Percentiles rank a stretch among this genome's conserved stretches.
These are phyloP conservation scores for Pelargonium cotyledonis DNA, from an alignment of 441 rosid genomes.

Conservation along the genomic window DNA sequence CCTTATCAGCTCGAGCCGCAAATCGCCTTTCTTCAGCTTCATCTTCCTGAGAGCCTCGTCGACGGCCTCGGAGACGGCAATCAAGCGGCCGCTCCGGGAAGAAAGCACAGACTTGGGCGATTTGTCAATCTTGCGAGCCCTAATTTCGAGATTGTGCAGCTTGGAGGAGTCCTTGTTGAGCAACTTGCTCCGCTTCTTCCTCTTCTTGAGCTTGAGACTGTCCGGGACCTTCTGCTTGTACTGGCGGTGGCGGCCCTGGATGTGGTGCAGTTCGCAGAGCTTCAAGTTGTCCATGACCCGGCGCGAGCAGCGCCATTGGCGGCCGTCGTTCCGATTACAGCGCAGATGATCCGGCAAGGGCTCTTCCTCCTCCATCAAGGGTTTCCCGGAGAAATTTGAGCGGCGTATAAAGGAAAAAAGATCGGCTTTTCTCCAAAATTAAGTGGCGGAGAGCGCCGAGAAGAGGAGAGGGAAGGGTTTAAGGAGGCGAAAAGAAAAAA, in stretches of 20 bases:
- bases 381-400: background rate
- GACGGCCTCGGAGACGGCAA: background rate
- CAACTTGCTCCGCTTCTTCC: background rate
- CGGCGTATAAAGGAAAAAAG: background rate
- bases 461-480: too few relatives aligned
- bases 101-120: background rate
- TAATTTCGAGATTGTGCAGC: background rate
- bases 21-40: constrained; percentile 56
- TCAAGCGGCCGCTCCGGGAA: background rate
- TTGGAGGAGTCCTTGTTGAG: background rate
- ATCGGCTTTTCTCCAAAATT: too few relatives aligned
- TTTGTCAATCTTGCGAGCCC: constrained; percentile 4
- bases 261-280: constrained; percentile 4
- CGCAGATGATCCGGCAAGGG: background rate
- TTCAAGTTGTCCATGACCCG: constrained; percentile 2
- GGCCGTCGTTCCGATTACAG: constrained; percentile 1
- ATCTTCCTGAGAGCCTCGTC: constrained; percentile 14
- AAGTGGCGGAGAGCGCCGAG: too few relatives aligned
- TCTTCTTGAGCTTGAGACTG: constrained; percentile 3
- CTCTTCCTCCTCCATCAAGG: background rate
- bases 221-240: constrained; percentile 1
- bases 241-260: constrained; percentile 7
- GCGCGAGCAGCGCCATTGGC: background rate
- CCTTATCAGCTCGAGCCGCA: constrained; percentile 62
- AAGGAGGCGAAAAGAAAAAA: too few relatives aligned